Percentiles rank a stretch among this genome's conserved stretches.
Evolutionary conservation across 805 yeast species (phyloP).

Genomic region (Candida maesae): DNA sequence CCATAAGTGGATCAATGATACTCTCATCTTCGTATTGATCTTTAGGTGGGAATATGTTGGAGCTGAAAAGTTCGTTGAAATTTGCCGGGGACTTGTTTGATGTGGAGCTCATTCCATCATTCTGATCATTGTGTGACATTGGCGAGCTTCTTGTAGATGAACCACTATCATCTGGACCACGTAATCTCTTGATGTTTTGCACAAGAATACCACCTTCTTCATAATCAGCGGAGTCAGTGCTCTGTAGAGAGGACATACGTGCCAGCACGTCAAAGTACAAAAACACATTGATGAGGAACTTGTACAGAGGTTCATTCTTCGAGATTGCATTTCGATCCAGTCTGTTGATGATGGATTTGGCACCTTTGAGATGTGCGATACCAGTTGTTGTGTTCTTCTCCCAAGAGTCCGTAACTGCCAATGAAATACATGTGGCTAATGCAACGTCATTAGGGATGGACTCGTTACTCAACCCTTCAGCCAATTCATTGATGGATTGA

Average conservation of each 20-base stretch:
- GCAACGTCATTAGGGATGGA: slow-evolving; percentile 61
- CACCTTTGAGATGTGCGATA: slow-evolving; percentile 65
- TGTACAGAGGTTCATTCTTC: slow-evolving; percentile 18
- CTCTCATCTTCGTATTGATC: slow-evolving; percentile 11
- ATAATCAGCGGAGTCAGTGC: slow-evolving; percentile 31
- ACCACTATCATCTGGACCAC: slow-evolving; percentile 1
- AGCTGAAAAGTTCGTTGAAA: slow-evolving; percentile 15
- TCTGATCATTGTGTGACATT: not conserved
- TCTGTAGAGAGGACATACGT: slow-evolving; percentile 53
- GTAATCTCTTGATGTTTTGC: slow-evolving; percentile 12
- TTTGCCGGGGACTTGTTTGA: slow-evolving; percentile 8
- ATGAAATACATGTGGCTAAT: slow-evolving; percentile 56
- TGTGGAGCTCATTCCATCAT: too few species aligned
- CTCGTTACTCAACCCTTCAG: slow-evolving; percentile 47
- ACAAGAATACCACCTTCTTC: slow-evolving; percentile 17
- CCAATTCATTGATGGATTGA: slow-evolving; percentile 53
- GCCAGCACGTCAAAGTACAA: slow-evolving; percentile 65
- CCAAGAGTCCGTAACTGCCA: slow-evolving; percentile 69
- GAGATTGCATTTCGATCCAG: slow-evolving; percentile 19
- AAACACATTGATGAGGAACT: slow-evolving; percentile 44
- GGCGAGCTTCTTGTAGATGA: slow-evolving; percentile 1
- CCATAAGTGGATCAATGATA: slow-evolving; percentile 59
- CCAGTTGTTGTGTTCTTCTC: slow-evolving; percentile 64
- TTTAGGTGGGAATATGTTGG: slow-evolving; percentile 12
- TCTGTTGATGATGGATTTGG: slow-evolving; percentile 54